These are phyloP conservation scores for Hibiscus trionum DNA, from an alignment of 345 rosid species.

Conservation along the genomic window DNA sequence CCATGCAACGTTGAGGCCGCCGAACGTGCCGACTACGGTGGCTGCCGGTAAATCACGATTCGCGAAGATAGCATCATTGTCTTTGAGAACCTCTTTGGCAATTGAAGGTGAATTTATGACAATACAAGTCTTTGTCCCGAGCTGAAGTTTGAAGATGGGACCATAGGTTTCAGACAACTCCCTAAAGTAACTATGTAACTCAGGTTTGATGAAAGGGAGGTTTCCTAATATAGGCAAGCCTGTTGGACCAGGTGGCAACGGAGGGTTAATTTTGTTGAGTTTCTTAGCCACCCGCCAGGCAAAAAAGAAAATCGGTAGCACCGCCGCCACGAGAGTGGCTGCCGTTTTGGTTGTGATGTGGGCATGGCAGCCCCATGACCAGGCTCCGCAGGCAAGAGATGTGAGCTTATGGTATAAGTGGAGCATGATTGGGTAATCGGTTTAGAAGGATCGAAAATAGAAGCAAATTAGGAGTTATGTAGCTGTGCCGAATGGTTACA, in stretches of 20 bases:
- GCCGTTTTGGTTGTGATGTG: neutral
- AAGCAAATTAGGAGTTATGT: too few species aligned
- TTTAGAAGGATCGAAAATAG: too few species aligned
- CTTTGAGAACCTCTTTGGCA: conserved; percentile 33
- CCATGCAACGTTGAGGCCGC: conserved; percentile 30
- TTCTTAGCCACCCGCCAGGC: neutral
- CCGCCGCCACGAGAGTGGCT: neutral
- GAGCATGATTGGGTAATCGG: neutral
- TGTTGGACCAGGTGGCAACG: conserved; percentile 40
- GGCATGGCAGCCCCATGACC: too few species aligned
- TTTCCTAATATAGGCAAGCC: conserved; percentile 41
- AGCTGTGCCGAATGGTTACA: too few species aligned
- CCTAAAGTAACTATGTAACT: conserved; percentile 17
- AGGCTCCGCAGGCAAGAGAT: neutral
- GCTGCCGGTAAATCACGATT: conserved; percentile 30
- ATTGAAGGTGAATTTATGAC: conserved; percentile 24
- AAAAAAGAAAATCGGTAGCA: neutral
- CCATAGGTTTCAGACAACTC: conserved; percentile 5
- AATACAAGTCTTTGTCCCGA: conserved; percentile 24
- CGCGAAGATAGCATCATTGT: conserved; percentile 36
- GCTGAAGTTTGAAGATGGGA: conserved; percentile 29
- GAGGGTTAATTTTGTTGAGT: conserved; percentile 6
- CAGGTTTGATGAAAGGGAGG: conserved; percentile 27
- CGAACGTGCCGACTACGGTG: conserved; percentile 13
- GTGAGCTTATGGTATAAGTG: neutral